Conservation (phyloP, 2,329 filamentous ascomycete species). For the Botrytis deweyae region DNA sequence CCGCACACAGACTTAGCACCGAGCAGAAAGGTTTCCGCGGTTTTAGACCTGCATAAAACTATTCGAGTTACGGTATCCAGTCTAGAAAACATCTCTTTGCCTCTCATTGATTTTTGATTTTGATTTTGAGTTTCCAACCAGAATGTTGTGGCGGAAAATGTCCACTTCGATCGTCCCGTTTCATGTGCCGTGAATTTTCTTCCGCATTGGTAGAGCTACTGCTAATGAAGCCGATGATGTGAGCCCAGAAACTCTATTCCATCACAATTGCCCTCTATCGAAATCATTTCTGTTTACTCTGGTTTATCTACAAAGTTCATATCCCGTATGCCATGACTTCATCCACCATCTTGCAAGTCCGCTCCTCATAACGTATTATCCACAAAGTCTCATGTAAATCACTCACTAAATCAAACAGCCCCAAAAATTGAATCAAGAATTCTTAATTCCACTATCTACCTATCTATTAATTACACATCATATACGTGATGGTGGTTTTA, state of each 20-base stretch:
- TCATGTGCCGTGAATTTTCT: not conserved
- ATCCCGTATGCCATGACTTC: not conserved
- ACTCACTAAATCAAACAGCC: not conserved
- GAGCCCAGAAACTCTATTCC: not conserved
- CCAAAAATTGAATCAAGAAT: not conserved
- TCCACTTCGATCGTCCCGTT: not conserved
- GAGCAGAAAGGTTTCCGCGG: not conserved
- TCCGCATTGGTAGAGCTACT: not conserved
- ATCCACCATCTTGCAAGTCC: not conserved
- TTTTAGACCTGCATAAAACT: not conserved
- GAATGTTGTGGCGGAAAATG: not conserved
- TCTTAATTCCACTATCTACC: slow-evolving; percentile 11
- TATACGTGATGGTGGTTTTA: slow-evolving; percentile 3
- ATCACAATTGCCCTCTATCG: no score
- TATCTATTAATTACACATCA: slow-evolving; percentile 14
- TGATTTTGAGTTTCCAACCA: not conserved
- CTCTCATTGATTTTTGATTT: not conserved
- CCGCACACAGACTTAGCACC: not conserved
- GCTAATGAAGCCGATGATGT: not conserved
- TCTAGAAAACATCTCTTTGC: not conserved
- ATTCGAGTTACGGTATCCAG: not conserved
- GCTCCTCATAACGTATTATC: not conserved
- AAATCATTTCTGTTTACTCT: not conserved
- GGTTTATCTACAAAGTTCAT: not conserved
- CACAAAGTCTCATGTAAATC: not conserved